Percentiles rank a stretch among this genome's conserved stretches.
Conservation (phyloP, 352 stramenopile species). For the Pythium sp. region DNA sequence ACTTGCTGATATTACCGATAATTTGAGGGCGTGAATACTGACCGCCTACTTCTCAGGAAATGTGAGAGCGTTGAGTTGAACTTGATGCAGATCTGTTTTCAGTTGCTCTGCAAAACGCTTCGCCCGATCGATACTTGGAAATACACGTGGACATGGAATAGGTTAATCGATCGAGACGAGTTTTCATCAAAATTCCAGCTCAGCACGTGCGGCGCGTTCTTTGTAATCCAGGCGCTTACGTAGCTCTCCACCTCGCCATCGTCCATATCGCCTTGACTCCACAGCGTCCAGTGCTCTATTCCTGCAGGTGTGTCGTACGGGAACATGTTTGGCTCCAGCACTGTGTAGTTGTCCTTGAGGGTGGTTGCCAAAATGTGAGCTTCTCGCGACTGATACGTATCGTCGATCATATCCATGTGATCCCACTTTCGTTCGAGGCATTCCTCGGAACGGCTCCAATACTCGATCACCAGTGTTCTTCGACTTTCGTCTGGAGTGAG, state of each 20-base stretch:
- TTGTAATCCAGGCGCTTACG: slow-evolving; percentile 23
- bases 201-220: slow-evolving; percentile 22
- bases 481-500: not conserved
- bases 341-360: slow-evolving; percentile 12
- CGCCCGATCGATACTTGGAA: slow-evolving; percentile 18
- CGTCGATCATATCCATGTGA: slow-evolving; percentile 27
- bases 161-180: slow-evolving; percentile 27
- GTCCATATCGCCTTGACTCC: slow-evolving; percentile 21
- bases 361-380: slow-evolving; percentile 28
- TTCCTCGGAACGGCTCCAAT: slow-evolving; percentile 29
- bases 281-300: slow-evolving; percentile 34
- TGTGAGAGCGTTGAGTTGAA: not conserved
- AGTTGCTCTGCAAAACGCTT: not conserved
- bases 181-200: slow-evolving; percentile 37
- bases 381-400: slow-evolving; percentile 18
- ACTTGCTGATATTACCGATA: not conserved
- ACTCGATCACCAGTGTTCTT: slow-evolving; percentile 25
- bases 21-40: not conserved
- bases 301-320: slow-evolving; percentile 25
- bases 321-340: slow-evolving; percentile 34
- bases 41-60: not conserved
- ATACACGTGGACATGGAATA: slow-evolving; percentile 36
- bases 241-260: slow-evolving; percentile 22
- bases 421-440: slow-evolving; percentile 31
- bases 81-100: not conserved